Conservation (phyloP, 768 basidiomycete genomes). For the Auricularia auricula-judae region DNA sequence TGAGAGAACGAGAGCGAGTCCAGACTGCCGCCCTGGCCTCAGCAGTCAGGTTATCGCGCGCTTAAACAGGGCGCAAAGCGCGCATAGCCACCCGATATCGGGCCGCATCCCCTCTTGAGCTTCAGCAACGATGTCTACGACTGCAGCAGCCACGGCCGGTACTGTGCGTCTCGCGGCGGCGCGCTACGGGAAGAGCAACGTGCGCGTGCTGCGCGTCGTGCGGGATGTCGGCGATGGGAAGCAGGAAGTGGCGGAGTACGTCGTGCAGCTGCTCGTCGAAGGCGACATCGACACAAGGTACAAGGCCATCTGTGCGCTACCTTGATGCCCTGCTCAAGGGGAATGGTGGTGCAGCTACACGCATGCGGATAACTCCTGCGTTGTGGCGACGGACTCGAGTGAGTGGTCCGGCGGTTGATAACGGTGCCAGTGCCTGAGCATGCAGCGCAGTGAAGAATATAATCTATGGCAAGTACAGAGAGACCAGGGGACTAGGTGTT, state of each 20-base stretch:
- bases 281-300: constrained; percentile 74
- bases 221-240: constrained; percentile 33
- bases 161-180: constrained; percentile 31
- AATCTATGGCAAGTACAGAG: constrained; percentile 14
- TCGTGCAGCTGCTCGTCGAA: constrained; percentile 68
- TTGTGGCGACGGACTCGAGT: constrained; percentile 92
- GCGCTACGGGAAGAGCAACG: constrained; percentile 80
- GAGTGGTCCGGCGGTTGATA: constrained; percentile 17
- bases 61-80: no score
- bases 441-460: constrained; percentile 28
- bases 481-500: no score
- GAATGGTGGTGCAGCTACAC: constrained; percentile 48
- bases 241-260: constrained; percentile 78
- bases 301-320: constrained; percentile 4
- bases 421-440: constrained; percentile 1
- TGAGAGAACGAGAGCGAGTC: no score
- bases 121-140: neutral
- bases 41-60: no score
- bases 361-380: constrained; percentile 73
- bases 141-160: no score
- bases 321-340: neutral
- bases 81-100: no score
- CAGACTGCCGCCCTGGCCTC: no score
- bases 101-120: neutral
- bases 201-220: constrained; percentile 79